phyloP scores from a whole-genome alignment of 805 yeast genomes.

The Starmera dryadoides region DNA sequence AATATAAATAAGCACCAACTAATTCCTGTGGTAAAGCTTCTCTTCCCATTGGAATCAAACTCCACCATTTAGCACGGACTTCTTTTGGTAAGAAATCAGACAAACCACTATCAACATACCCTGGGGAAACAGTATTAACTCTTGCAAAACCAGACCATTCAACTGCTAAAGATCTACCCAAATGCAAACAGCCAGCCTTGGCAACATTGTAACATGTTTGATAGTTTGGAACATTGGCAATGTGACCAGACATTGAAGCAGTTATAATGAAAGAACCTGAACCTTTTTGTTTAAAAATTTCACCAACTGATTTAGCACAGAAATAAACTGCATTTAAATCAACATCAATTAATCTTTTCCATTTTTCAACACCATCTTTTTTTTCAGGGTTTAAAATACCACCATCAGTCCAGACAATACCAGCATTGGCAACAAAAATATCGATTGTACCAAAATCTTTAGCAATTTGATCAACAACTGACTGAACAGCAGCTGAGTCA shows the following conservation, averaged over 20 bases:
- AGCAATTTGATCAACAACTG: slow-evolving; percentile 30
- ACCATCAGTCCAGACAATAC: slow-evolving; percentile 75
- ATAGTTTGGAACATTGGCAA: slow-evolving; percentile 79
- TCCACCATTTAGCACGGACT: slow-evolving; percentile 41
- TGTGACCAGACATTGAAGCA: slow-evolving; percentile 85
- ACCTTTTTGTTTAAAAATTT: slow-evolving; percentile 63
- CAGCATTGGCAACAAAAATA: slow-evolving; percentile 85
- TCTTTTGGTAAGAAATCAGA: slow-evolving; percentile 39
- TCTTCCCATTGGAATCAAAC: slow-evolving; percentile 61
- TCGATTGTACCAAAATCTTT: slow-evolving; percentile 71
- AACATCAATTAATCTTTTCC: slow-evolving; percentile 66
- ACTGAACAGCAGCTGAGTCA: slow-evolving; percentile 19
- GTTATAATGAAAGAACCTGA: slow-evolving; percentile 77
- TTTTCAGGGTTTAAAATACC: slow-evolving; percentile 36
- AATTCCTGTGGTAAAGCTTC: slow-evolving; percentile 68
- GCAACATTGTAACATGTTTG: slow-evolving; percentile 85
- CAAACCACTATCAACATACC: slow-evolving; percentile 75
- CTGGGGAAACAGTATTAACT: slow-evolving; percentile 77
- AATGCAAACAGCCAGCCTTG: slow-evolving; percentile 72
- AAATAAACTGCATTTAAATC: slow-evolving; percentile 78
- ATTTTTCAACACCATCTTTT: slow-evolving; percentile 37
- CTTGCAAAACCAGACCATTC: slow-evolving; percentile 90
- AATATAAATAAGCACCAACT: slow-evolving; percentile 71
- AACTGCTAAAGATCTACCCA: slow-evolving; percentile 68
- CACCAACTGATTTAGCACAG: slow-evolving; percentile 71